Percentiles rank a stretch among this genome's conserved stretches.
Conservation (phyloP, 2,329 filamentous ascomycete species). For the Aspergillus sp. region DNA sequence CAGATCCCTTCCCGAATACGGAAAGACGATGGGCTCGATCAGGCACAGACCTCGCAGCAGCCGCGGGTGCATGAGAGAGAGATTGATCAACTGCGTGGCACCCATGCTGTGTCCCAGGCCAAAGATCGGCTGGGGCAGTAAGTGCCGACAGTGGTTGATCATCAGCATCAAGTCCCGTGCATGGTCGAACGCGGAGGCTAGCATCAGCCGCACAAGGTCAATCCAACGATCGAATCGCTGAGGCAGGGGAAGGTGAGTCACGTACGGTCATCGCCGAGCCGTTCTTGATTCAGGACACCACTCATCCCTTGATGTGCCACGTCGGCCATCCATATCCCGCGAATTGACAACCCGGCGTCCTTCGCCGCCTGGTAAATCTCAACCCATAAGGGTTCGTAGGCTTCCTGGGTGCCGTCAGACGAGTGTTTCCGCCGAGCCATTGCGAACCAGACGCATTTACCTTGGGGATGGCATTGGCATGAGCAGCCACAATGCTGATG, state of each 20-base stretch:
- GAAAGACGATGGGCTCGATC: too few relatives aligned
- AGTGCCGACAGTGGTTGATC: constrained; percentile 16
- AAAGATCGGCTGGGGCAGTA: constrained; percentile 17
- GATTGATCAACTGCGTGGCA: constrained; percentile 4
- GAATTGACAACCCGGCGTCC: constrained; percentile 1
- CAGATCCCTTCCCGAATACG: too few relatives aligned
- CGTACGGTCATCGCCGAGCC: constrained; percentile 11
- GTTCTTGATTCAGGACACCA: constrained; percentile 7
- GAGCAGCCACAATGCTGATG: constrained; percentile 11
- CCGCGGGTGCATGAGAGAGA: too few relatives aligned
- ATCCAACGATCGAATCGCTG: background rate
- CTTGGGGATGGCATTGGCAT: constrained; percentile 1
- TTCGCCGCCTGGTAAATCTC: background rate
- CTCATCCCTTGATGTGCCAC: constrained; percentile 9
- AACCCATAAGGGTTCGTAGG: constrained; percentile 15
- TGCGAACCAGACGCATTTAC: too few relatives aligned
- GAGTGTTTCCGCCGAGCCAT: too few relatives aligned
- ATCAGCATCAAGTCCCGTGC: constrained; percentile 15
- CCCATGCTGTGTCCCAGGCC: constrained; percentile 19
- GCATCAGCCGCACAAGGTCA: background rate
- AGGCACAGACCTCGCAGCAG: too few relatives aligned
- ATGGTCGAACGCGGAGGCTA: constrained; percentile 14
- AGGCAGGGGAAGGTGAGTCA: too few relatives aligned
- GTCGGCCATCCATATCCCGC: constrained; percentile 13
- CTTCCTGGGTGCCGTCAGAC: too few relatives aligned